These are phyloP conservation scores for Ceratonia siliqua DNA, from an alignment of 306 rosid species.

Conservation along the genomic window DNA sequence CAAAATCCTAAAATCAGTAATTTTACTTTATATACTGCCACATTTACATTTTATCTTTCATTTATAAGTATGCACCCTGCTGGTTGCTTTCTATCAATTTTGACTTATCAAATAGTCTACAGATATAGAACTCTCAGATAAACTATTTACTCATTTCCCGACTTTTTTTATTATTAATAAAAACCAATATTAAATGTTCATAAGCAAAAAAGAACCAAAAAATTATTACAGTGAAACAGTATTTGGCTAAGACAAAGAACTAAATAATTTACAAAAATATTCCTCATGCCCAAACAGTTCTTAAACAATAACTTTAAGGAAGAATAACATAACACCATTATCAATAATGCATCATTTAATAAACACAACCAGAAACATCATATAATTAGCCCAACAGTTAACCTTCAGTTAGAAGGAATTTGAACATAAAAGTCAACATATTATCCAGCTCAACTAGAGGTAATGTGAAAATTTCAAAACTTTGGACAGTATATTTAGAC, in stretches of 20 bases:
- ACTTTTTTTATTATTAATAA: neutral
- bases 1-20: neutral
- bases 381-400: too few relatives aligned
- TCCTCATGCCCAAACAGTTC: neutral
- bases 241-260: neutral
- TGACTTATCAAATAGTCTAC: neutral
- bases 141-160: slow-evolving; percentile 1
- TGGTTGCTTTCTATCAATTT: slow-evolving; percentile 10
- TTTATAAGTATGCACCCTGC: neutral
- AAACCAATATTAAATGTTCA: slow-evolving; percentile 13
- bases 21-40: slow-evolving; percentile 1
- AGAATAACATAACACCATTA: slow-evolving; percentile 3
- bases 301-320: neutral
- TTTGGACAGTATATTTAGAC: neutral
- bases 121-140: neutral
- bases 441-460: too few relatives aligned
- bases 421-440: neutral
- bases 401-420: too few relatives aligned
- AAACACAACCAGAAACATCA: neutral
- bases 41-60: neutral
- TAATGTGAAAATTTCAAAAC: neutral
- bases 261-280: neutral
- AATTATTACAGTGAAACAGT: neutral
- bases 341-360: neutral
- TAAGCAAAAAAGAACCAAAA: neutral